Base-by-base conservation (phyloP, 352 stramenopile species). In the Phytophthora agathidicida region DNA sequence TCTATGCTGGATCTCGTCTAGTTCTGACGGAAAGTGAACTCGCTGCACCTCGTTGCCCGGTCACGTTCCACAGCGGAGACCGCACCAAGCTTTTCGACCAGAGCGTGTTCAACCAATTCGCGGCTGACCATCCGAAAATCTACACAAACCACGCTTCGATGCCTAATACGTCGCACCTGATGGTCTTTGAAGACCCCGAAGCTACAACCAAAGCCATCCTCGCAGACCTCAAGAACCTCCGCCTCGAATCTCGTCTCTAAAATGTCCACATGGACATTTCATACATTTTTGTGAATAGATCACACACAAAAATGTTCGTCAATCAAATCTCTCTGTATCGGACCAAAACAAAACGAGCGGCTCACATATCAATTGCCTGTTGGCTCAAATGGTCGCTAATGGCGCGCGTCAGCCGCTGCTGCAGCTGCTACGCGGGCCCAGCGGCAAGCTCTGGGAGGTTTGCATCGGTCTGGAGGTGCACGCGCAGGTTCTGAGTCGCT, bases 381-480 rank as follows among this genome's bases (percentile, higher is more conserved):
- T 73, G 60, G 53, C 58, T 32, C 49, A 60, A 28, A 20, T 63
- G 19, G 47, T 60, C 24, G 43, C 47, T 27, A 61, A 33, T 68
- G 42, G 31, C 42, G 37, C 67, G 36, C 43, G 50, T 53, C 50
- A 55, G 48, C 74, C 73, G 59, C 54, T 88, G 68, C 64, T 77
- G 38, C 79, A 88, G 70, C 73, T 91, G 35, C 65, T 91, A 28
- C 76, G 75, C 24, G 80, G 81, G 47, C 46, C 60, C 2, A 78
- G 66, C 42, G 81, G 81, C 30, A 65, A 73, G 45, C 71, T 91
- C 10, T 93, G 79, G 80, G 78, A 94, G 65, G 71, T 91, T 9
- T 93, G 85, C 63, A 91, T 96, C 57, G 86, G 86, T 8, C 71
- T 95, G 5, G 88, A 95, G 52, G 81, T 96, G 17, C 86, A 96